Evolutionary conservation across 805 yeast genomes (phyloP).

Genomic region (Candida mattraensis): DNA sequence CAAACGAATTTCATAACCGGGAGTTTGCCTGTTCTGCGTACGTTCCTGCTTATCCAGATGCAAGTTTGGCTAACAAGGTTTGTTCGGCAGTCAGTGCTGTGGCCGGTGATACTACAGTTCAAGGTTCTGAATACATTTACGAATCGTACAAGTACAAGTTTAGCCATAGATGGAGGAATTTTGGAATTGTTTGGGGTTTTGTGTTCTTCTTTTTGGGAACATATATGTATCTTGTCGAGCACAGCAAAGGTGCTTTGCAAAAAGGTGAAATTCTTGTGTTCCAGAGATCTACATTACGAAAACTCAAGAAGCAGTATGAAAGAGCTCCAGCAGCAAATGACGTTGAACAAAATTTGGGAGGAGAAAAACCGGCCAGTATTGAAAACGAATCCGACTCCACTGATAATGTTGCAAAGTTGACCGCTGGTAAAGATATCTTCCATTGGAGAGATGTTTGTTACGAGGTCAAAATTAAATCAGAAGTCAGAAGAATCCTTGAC

Average conservation of each 20-base stretch:
- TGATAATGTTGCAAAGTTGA: conserved; percentile 30
- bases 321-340: conserved; percentile 19
- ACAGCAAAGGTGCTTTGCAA: conserved; percentile 60
- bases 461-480: conserved; percentile 62
- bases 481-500: conserved; percentile 57
- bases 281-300: conserved; percentile 48
- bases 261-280: conserved; percentile 71
- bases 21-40: conserved; percentile 45
- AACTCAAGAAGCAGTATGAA: conserved; percentile 42
- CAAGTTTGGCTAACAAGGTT: conserved; percentile 22
- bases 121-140: conserved; percentile 58
- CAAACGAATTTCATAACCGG: conserved; percentile 54
- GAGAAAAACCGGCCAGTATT: conserved; percentile 28
- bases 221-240: conserved; percentile 56
- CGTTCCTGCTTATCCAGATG: conserved; percentile 43
- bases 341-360: conserved; percentile 27
- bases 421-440: conserved; percentile 51
- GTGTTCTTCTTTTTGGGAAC: conserved; percentile 51
- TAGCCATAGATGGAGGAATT: conserved; percentile 75
- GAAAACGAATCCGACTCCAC: conserved; percentile 25
- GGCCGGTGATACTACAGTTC: conserved; percentile 52
- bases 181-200: conserved; percentile 65
- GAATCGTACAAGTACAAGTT: conserved; percentile 50
- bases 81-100: conserved; percentile 52
- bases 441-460: conserved; percentile 79